Evolutionary conservation across 306 rosid genomes (phyloP).

Genomic region (Adenanthera pavonina): DNA sequence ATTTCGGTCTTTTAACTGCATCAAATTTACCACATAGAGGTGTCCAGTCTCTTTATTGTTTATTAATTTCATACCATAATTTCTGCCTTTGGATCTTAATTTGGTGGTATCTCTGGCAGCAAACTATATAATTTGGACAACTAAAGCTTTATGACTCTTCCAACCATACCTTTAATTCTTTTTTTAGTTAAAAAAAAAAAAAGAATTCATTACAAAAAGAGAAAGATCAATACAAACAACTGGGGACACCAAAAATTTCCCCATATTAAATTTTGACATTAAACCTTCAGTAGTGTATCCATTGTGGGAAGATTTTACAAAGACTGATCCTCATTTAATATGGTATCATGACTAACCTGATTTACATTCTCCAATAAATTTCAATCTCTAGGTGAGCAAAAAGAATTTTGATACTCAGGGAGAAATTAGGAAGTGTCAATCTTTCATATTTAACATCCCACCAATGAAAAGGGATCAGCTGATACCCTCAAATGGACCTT

Average conservation of each 20-base stretch:
- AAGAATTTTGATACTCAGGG: no score
- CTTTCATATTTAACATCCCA: no score
- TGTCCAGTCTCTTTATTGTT: background rate
- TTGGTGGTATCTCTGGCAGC: background rate
- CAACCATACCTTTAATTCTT: background rate
- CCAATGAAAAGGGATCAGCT: no score
- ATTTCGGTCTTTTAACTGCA: constrained; percentile 8
- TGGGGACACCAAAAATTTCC: background rate
- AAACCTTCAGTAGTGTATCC: background rate
- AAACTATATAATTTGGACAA: background rate
- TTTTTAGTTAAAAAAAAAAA: background rate
- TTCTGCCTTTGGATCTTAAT: background rate
- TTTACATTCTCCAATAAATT: no score
- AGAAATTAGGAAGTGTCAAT: no score
- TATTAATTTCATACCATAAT: background rate
- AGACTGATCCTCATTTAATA: no score
- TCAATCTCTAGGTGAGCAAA: no score
- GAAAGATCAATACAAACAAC: constrained; percentile 4
- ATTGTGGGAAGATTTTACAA: background rate
- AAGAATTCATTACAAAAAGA: background rate
- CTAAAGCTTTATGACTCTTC: background rate
- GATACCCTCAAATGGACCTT: no score
- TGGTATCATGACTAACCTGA: no score
- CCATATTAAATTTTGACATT: background rate
- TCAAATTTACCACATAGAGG: background rate